A percentile compares a stretch with the other conserved stretches of the same genome.
These are phyloP conservation scores for Cinnamomum micranthum DNA, from an alignment of 164 flowering plant species.

Conservation along the genomic window DNA sequence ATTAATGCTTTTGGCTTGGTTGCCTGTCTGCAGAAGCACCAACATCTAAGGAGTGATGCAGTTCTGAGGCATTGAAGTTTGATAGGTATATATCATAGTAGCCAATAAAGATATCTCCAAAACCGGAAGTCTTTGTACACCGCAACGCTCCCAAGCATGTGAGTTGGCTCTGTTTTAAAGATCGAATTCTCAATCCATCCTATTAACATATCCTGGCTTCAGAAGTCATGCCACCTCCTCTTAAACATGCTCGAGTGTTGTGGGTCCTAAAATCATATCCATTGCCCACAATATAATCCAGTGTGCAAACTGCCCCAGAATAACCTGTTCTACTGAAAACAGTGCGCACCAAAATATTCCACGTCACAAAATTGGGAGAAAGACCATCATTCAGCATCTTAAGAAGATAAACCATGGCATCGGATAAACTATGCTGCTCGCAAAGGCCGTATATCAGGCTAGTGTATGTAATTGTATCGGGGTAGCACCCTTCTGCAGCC, in stretches of 20 bases:
- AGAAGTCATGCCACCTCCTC: not conserved
- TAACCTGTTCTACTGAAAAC: conserved; percentile 32
- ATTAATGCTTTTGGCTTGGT: not conserved
- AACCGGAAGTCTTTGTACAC: not conserved
- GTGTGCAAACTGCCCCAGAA: conserved; percentile 18
- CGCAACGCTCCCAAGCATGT: conserved; percentile 1
- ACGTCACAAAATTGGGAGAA: conserved; percentile 49
- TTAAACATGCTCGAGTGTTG: not conserved
- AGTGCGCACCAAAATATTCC: conserved; percentile 57
- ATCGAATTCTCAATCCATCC: not conserved
- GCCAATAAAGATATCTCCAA: not conserved
- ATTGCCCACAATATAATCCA: conserved; percentile 26
- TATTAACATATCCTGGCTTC: not conserved
- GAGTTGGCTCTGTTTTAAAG: not conserved
- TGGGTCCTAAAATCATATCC: conserved; percentile 3
- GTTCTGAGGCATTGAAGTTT: not conserved
- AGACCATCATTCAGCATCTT: conserved; percentile 60
- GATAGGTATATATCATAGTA: too few species aligned
- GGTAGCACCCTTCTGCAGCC: conserved; percentile 30
- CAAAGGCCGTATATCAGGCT: conserved; percentile 62
- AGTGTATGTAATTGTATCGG: conserved; percentile 56
- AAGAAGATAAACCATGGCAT: conserved; percentile 42
- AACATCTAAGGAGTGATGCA: not conserved
- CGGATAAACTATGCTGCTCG: conserved; percentile 40
- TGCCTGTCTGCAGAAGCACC: not conserved